Conservation (phyloP, 179 eudicot species). For the Silene coronaria region DNA sequence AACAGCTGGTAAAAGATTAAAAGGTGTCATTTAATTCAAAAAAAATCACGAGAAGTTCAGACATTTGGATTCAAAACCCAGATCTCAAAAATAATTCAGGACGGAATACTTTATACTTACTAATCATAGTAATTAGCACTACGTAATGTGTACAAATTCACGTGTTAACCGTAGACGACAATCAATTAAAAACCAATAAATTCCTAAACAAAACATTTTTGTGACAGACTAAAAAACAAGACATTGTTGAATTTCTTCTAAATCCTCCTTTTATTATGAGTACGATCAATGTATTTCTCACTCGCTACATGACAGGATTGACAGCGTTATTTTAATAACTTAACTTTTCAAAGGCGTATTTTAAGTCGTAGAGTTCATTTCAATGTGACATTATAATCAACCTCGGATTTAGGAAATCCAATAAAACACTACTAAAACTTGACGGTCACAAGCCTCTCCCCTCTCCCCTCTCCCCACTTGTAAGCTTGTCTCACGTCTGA, state of each 20-base stretch:
- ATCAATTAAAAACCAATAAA: background rate
- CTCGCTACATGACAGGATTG: too few species aligned
- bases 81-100: conserved; percentile 14
- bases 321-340: too few species aligned
- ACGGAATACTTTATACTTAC: background rate
- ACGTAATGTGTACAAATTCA: background rate
- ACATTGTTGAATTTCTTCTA: background rate
- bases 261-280: too few species aligned
- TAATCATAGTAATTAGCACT: background rate
- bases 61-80: conserved; percentile 16
- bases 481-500: too few species aligned
- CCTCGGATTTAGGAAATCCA: too few species aligned
- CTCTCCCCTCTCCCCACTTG: too few species aligned
- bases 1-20: background rate
- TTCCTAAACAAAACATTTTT: background rate
- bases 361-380: too few species aligned
- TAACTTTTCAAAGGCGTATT: too few species aligned
- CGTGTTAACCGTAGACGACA: conserved; percentile 4
- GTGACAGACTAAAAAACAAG: background rate
- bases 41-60: background rate
- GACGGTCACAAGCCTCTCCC: too few species aligned
- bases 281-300: too few species aligned
- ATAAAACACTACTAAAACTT: too few species aligned
- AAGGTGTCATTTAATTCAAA: background rate
- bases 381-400: too few species aligned